Conservation (phyloP, 768 basidiomycete genomes). For the Serendipita sp. region DNA sequence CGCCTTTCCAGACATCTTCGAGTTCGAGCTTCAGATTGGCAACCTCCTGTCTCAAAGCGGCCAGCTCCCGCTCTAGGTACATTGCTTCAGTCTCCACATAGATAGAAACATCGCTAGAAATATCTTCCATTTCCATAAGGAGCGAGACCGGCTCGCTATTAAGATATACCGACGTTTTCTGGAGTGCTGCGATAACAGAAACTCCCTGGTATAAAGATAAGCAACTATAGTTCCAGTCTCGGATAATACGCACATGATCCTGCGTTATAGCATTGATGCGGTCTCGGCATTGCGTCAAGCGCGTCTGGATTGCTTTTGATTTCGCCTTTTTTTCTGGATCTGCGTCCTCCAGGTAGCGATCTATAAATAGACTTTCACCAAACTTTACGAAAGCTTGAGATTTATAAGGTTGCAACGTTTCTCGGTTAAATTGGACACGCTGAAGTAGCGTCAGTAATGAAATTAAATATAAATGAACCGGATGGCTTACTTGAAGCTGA, state of each 20-base stretch:
- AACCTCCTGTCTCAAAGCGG: constrained; percentile 33
- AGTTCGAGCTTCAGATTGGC: constrained; percentile 46
- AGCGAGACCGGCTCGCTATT: constrained; percentile 25
- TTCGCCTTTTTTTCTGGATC: constrained; percentile 52
- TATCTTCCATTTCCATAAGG: constrained; percentile 41
- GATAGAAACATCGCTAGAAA: constrained; percentile 22
- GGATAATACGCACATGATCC: constrained; percentile 39
- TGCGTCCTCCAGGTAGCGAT: constrained; percentile 74
- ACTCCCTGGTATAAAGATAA: constrained; percentile 30
- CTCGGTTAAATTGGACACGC: constrained; percentile 90
- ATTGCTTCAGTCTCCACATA: constrained; percentile 38
- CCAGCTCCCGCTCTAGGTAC: constrained; percentile 39
- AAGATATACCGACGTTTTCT: constrained; percentile 42
- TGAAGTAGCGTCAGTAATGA: constrained; percentile 19
- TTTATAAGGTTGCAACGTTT: constrained; percentile 83
- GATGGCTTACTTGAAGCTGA: constrained; percentile 65
- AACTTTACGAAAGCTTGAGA: constrained; percentile 92
- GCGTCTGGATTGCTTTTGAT: constrained; percentile 52
- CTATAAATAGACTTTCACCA: constrained; percentile 72
- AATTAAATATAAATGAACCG: background rate
- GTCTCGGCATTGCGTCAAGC: constrained; percentile 48
- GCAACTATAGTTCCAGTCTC: background rate
- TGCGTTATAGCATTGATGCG: constrained; percentile 51
- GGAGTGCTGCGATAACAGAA: constrained; percentile 40
- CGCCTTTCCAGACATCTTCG: constrained; percentile 60